Conservation (phyloP, 305 asterid species). For the Fraxinus velutina region DNA sequence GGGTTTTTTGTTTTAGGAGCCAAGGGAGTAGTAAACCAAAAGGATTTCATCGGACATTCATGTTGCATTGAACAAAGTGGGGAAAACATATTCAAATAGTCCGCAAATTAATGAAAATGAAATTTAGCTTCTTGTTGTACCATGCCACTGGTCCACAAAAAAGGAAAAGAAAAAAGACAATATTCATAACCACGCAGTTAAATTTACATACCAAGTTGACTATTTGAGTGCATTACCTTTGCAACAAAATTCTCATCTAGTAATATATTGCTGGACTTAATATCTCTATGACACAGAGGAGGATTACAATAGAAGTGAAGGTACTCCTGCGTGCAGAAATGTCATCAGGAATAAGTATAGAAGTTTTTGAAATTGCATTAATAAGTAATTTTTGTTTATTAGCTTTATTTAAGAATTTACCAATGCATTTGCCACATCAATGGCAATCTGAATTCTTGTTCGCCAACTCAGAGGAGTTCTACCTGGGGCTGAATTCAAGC, state of each 20-base stretch:
- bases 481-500: slow-evolving; percentile 56
- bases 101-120: background rate
- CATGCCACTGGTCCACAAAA: background rate
- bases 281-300: slow-evolving; percentile 94
- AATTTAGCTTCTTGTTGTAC: background rate
- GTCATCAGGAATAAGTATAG: slow-evolving; percentile 12
- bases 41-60: background rate
- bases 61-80: background rate
- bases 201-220: background rate
- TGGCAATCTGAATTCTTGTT: slow-evolving; percentile 74
- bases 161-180: background rate
- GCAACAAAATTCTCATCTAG: slow-evolving; percentile 77
- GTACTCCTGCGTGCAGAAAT: slow-evolving; percentile 65
- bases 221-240: slow-evolving; percentile 48
- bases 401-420: slow-evolving; percentile 36
- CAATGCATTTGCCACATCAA: slow-evolving; percentile 92
- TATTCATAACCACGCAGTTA: background rate
- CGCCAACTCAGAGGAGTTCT: slow-evolving; percentile 77
- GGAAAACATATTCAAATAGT: background rate
- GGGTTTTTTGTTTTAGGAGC: background rate
- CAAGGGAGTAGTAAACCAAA: background rate
- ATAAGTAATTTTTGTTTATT: background rate
- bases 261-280: slow-evolving; percentile 88
- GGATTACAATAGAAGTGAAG: slow-evolving; percentile 95
- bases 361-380: background rate